phyloP scores from a whole-genome alignment of 2,329 filamentous ascomycete genomes.

The Hirsutella rhossiliensis region DNA sequence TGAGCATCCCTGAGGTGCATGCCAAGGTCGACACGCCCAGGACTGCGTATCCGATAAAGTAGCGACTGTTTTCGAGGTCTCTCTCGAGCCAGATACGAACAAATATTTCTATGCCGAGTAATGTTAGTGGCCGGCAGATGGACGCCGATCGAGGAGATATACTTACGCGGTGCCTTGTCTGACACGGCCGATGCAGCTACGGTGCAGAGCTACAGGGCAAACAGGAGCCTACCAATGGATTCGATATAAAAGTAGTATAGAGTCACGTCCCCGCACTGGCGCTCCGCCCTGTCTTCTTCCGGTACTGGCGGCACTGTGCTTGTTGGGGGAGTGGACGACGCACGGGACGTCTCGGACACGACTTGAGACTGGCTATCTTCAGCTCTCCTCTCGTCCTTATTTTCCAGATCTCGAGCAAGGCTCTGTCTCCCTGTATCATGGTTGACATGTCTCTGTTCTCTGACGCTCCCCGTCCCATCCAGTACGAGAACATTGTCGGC shows the following conservation, averaged over 20 bases:
- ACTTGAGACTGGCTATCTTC: neutral
- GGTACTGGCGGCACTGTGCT: neutral
- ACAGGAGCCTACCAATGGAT: neutral
- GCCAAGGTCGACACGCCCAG: neutral
- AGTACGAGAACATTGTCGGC: conserved; percentile 2
- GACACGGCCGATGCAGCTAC: neutral
- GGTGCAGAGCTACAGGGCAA: neutral
- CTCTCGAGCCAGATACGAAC: conserved; percentile 2
- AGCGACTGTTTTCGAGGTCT: neutral
- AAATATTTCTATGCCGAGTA: neutral
- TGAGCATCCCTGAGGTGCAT: neutral
- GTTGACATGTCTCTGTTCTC: neutral
- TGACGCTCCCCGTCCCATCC: neutral
- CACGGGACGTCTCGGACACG: neutral
- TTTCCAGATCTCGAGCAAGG: neutral
- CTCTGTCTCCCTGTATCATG: neutral
- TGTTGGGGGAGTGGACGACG: neutral
- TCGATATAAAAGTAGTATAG: conserved; percentile 3
- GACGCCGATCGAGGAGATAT: neutral
- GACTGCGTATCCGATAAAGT: conserved; percentile 1
- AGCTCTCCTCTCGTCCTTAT: neutral
- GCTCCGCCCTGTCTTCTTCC: neutral
- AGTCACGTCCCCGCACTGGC: conserved; percentile 1
- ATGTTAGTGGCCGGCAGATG: neutral
- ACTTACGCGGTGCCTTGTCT: neutral